Percentiles rank a stretch among this genome's conserved stretches.
Evolutionary conservation across 768 basidiomycete species (phyloP).

Genomic region (Sporobolomyces pararoseus): DNA sequence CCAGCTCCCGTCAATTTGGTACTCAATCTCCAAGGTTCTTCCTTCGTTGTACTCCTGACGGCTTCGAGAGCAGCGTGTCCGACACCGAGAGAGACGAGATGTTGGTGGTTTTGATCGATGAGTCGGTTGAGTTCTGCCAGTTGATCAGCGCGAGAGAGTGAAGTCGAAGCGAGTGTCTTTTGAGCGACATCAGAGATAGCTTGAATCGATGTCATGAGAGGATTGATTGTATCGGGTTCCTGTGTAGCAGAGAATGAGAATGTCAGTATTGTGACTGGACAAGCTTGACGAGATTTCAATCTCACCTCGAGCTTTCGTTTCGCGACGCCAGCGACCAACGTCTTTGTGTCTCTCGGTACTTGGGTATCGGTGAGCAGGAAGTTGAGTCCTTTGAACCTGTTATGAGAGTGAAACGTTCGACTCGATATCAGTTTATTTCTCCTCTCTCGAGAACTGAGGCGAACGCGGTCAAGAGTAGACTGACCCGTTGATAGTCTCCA

Average conservation of each 20-base stretch:
- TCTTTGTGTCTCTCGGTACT: conserved; percentile 89
- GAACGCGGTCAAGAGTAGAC: conserved; percentile 43
- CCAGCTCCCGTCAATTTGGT: conserved; percentile 98
- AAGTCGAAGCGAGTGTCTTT: conserved; percentile 67
- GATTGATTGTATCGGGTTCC: conserved; percentile 81
- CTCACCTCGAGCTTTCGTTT: conserved; percentile 57
- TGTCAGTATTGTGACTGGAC: no score
- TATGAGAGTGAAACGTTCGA: neutral
- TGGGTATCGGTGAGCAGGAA: conserved; percentile 91
- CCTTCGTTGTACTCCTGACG: conserved; percentile 67
- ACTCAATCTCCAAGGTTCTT: conserved; percentile 64
- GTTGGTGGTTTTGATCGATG: conserved; percentile 81
- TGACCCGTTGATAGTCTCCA: conserved; percentile 81
- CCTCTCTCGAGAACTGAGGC: no score
- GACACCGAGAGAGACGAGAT: conserved; percentile 79
- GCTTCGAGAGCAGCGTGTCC: conserved; percentile 83
- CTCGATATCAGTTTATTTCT: no score
- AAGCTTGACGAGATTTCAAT: no score
- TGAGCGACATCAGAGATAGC: conserved; percentile 77
- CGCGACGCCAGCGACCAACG: conserved; percentile 83
- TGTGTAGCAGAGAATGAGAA: conserved; percentile 43
- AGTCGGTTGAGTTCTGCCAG: conserved; percentile 70
- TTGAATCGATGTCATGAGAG: conserved; percentile 75
- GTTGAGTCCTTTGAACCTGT: conserved; percentile 80
- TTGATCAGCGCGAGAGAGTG: conserved; percentile 63